These are phyloP conservation scores for Penicillium sp. DNA, from an alignment of 2,329 filamentous ascomycete species.

Conservation along the genomic window DNA sequence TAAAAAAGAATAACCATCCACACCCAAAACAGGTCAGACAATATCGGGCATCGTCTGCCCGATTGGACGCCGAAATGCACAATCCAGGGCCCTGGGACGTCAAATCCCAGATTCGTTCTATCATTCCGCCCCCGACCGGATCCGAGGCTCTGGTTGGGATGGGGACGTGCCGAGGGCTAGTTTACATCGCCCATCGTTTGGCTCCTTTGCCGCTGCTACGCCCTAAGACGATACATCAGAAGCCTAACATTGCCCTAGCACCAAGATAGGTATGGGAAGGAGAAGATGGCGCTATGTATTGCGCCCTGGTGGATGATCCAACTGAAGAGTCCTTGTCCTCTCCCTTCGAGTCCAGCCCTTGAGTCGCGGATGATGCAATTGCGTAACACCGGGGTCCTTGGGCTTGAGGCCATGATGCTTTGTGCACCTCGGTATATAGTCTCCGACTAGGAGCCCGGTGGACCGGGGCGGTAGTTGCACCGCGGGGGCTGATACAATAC, in stretches of 20 bases:
- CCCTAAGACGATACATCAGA: neutral
- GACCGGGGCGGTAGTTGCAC: constrained; percentile 6
- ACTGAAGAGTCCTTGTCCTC: neutral
- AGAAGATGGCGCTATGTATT: neutral
- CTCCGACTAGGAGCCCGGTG: constrained; percentile 10
- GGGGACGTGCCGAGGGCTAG: constrained; percentile 11
- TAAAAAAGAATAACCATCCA: neutral
- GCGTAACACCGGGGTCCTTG: constrained; percentile 4
- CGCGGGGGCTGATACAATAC: constrained; percentile 3
- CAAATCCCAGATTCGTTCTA: neutral
- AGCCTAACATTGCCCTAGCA: neutral
- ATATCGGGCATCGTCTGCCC: constrained; percentile 12
- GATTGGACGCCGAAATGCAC: constrained; percentile 14
- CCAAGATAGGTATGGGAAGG: neutral
- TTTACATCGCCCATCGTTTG: neutral
- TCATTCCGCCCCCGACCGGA: constrained; percentile 16
- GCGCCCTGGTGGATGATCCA: neutral
- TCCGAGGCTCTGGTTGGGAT: constrained; percentile 21
- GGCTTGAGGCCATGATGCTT: constrained; percentile 5
- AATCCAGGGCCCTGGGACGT: constrained; percentile 1
- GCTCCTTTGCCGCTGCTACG: neutral
- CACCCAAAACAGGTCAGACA: neutral
- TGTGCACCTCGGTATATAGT: constrained; percentile 6
- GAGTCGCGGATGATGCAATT: constrained; percentile 7
- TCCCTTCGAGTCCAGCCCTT: neutral